Conservation (phyloP, 2,329 filamentous ascomycete species). For the Claviceps citrina region DNA sequence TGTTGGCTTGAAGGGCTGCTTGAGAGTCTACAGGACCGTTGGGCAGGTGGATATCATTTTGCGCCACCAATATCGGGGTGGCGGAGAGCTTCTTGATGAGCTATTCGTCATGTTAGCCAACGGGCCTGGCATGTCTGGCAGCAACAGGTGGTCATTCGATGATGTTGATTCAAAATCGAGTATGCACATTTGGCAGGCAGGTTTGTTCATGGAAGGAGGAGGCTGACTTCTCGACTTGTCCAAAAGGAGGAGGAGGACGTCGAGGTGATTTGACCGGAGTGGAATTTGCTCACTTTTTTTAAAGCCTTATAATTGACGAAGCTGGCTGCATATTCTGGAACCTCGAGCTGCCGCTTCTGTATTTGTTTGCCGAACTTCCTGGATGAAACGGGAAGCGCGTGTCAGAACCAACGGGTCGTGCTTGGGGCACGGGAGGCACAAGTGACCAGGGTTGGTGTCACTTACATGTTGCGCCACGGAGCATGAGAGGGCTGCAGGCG, state of each 20-base stretch:
- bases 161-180: background rate
- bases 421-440: background rate
- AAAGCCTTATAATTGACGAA: constrained; percentile 99
- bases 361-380: constrained; percentile 99
- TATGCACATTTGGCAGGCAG: background rate
- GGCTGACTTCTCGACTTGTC: background rate
- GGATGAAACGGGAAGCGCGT: constrained; percentile 7
- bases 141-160: background rate
- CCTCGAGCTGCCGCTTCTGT: constrained; percentile 95
- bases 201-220: background rate
- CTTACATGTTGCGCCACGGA: constrained; percentile 21
- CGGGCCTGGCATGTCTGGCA: background rate
- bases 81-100: constrained; percentile 97
- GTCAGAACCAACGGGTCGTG: constrained; percentile 4
- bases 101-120: constrained; percentile 30
- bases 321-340: constrained; percentile 96
- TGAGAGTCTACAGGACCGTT: constrained; percentile 54
- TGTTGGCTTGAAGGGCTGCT: constrained; percentile 83
- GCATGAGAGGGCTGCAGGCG: constrained; percentile 6
- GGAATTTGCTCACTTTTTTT: constrained; percentile 61
- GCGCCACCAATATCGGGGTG: constrained; percentile 67
- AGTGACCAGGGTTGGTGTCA: constrained; percentile 1
- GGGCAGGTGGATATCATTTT: constrained; percentile 44
- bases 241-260: background rate
- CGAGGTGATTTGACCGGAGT: background rate